These are phyloP conservation scores for Starmera dryadoides DNA, from an alignment of 805 yeast genomes.

Conservation along the genomic window DNA sequence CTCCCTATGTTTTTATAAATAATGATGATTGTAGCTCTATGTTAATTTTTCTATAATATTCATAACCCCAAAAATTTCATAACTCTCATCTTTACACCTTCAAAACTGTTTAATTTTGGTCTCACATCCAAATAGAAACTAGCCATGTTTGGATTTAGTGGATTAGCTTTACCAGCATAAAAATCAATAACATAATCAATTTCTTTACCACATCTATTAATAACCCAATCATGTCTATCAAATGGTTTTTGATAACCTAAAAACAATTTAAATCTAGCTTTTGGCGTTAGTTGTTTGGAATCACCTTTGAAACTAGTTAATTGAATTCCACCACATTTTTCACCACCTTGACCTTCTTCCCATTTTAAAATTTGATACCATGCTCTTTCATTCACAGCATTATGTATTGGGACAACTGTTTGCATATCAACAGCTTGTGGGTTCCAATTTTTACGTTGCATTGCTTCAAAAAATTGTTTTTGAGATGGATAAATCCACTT, in stretches of 20 bases:
- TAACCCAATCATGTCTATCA: constrained; percentile 94
- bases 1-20: too few species aligned
- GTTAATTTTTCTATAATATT: too few species aligned
- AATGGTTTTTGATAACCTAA: constrained; percentile 77
- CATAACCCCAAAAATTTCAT: constrained; percentile 51
- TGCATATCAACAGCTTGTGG: constrained; percentile 81
- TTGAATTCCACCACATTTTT: constrained; percentile 76
- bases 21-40: too few species aligned
- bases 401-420: constrained; percentile 89
- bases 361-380: constrained; percentile 81
- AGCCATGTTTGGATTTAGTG: constrained; percentile 37
- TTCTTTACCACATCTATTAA: constrained; percentile 75
- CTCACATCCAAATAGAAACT: constrained; percentile 82
- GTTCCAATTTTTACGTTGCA: constrained; percentile 84
- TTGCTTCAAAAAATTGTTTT: constrained; percentile 89
- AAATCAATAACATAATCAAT: constrained; percentile 93
- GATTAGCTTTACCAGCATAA: constrained; percentile 50
- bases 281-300: constrained; percentile 75
- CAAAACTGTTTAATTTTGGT: constrained; percentile 78
- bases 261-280: constrained; percentile 64
- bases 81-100: constrained; percentile 71
- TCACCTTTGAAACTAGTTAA: constrained; percentile 87
- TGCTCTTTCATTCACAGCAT: constrained; percentile 86
- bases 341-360: constrained; percentile 60
- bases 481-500: constrained; percentile 97